phyloP scores from a whole-genome alignment of 352 stramenopile species.

The Aphanomyces astaci region DNA sequence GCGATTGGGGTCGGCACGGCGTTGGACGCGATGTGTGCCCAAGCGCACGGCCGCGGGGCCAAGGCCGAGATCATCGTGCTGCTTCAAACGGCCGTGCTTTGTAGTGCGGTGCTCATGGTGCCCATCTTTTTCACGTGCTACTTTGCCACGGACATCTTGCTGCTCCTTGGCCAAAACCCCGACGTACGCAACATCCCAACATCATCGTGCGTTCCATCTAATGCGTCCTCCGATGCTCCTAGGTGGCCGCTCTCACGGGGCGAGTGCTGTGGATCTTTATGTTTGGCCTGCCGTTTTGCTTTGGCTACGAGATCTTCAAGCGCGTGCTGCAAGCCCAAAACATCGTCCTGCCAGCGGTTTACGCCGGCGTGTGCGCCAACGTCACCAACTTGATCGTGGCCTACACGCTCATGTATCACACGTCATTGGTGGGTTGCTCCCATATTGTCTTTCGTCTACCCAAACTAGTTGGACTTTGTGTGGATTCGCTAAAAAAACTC shows the following conservation, averaged over 20 bases:
- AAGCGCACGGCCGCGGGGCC: slow-evolving; percentile 73
- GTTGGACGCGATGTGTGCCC: slow-evolving; percentile 84
- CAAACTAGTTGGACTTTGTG: too few relatives aligned
- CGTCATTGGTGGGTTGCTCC: slow-evolving; percentile 32
- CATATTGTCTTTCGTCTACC: too few relatives aligned
- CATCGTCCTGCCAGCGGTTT: slow-evolving; percentile 73
- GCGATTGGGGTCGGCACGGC: slow-evolving; percentile 74
- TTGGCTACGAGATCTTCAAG: slow-evolving; percentile 66
- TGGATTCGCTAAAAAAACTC: too few relatives aligned
- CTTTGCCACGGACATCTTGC: slow-evolving; percentile 65
- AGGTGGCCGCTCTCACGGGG: slow-evolving; percentile 56
- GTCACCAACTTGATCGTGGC: slow-evolving; percentile 71
- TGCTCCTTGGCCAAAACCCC: slow-evolving; percentile 49
- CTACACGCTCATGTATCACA: slow-evolving; percentile 83
- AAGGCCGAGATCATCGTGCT: slow-evolving; percentile 77
- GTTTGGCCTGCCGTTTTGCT: slow-evolving; percentile 67
- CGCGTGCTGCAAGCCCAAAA: slow-evolving; percentile 81
- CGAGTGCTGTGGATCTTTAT: slow-evolving; percentile 62
- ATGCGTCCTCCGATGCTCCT: slow-evolving; percentile 25
- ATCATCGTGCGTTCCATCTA: background rate
- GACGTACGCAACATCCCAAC: background rate
- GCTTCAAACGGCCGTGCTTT: slow-evolving; percentile 68
- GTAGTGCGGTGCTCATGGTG: slow-evolving; percentile 56
- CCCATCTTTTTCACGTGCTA: slow-evolving; percentile 51
- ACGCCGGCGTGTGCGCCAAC: slow-evolving; percentile 59